Percentiles rank a stretch among this genome's conserved stretches.
Conservation (phyloP, 495 filamentous ascomycete species). For the Melanomma pulvis-pyrius region DNA sequence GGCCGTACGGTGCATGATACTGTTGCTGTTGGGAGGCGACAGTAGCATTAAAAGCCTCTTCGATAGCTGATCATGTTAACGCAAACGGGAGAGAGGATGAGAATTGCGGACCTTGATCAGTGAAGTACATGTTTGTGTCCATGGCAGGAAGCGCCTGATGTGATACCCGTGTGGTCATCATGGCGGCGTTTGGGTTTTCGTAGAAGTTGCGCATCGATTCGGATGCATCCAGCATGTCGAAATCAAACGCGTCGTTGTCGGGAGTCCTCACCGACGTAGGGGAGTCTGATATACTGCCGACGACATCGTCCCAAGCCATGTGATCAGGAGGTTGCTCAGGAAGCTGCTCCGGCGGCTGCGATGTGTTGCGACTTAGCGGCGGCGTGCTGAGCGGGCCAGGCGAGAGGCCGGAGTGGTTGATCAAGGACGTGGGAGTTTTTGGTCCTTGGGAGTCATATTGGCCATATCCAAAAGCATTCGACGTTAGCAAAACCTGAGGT, state of each 20-base stretch:
- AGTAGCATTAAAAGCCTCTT: neutral
- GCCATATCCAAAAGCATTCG: constrained; percentile 9
- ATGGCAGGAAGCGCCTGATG: neutral
- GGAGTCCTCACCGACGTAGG: constrained; percentile 32
- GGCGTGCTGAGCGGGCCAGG: constrained; percentile 33
- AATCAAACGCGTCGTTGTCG: constrained; percentile 29
- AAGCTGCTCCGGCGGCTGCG: constrained; percentile 19
- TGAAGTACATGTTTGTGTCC: constrained; percentile 10
- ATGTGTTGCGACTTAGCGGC: constrained; percentile 24
- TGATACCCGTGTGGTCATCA: constrained; percentile 7
- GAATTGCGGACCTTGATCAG: constrained; percentile 12
- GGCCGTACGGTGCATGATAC: constrained; percentile 1
- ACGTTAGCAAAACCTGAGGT: neutral
- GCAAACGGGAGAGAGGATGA: neutral
- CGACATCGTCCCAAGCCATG: constrained; percentile 25
- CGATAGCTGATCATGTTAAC: constrained; percentile 5
- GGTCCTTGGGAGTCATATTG: constrained; percentile 18
- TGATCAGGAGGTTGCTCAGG: constrained; percentile 17
- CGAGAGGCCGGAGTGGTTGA: constrained; percentile 24
- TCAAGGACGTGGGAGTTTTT: constrained; percentile 28
- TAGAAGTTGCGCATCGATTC: constrained; percentile 24
- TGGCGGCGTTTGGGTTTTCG: constrained; percentile 1
- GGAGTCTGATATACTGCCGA: constrained; percentile 22
- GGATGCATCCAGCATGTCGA: constrained; percentile 23
- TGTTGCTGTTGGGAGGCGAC: constrained; percentile 4